Evolutionary conservation across 208 protist genomes (phyloP), one percentile per base, ranked within the genome.

Genomic region (Leishmania arabica): DNA sequence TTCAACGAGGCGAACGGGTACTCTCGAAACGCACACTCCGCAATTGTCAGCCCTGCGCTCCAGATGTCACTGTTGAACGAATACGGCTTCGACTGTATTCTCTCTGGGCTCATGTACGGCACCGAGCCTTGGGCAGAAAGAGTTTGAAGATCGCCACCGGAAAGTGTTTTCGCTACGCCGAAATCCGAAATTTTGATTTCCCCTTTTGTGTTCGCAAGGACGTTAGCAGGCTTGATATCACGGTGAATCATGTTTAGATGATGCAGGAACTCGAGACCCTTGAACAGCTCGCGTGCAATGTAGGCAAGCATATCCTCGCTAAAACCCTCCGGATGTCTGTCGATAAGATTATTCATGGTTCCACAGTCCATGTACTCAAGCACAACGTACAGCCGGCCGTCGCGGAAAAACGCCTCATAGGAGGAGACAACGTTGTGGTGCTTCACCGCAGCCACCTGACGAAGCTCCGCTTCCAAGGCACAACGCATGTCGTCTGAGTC

Each of bases 181-280:
- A 99, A 99, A 86, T 99, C 99, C 13, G 96, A 98, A 19, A 99
- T 96, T 88, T 99, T 99, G 27, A 99, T 92, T 40, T 97, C 88
- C 68, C 98, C 98, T 21, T 97, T 95, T 11, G 89, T 92, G 88
- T 99, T 99, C 51, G 99, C 90, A 27, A 99, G 88, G 34, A 99
- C 89, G 86, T 99, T 99, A 37, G 93, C 95, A 21, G 99, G 99
- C 79, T 99, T 99, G 60, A 99, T 93, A 74, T 99, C 98, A 45
- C 98, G 90, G 82, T 99, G 99, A 83, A 99, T 93, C 84, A 98
- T 92, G 56, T 96, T 96, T 17, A 91, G 84, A 40, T 85, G 83
- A 81, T 98, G 96, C 40, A 98, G 90, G 85, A 94, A 94, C 74
- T 93, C 90, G 9, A 98, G 77, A 0, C 95, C 96, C 34, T 92